These are phyloP conservation scores for Podaxis rugospora DNA, from an alignment of 768 basidiomycete species.

Conservation along the genomic window DNA sequence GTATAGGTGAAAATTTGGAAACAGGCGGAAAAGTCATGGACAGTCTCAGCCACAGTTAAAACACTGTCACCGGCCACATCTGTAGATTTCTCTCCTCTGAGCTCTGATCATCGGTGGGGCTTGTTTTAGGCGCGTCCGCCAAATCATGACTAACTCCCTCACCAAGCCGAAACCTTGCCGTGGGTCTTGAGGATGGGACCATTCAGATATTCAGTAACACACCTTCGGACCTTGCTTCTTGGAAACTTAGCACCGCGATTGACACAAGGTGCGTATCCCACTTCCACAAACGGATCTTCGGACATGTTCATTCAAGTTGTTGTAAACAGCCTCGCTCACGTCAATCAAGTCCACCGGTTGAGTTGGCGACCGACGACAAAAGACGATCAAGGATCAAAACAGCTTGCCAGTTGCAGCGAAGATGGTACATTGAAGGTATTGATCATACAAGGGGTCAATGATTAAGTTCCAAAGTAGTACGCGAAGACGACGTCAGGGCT, in stretches of 20 bases:
- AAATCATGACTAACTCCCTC: background rate
- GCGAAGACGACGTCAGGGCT: conserved; percentile 27
- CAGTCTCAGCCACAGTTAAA: conserved; percentile 54
- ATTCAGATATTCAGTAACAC: conserved; percentile 57
- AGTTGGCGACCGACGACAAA: conserved; percentile 61
- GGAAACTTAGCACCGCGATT: conserved; percentile 44
- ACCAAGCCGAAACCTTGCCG: conserved; percentile 55
- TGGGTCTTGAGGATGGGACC: conserved; percentile 82
- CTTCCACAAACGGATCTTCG: background rate
- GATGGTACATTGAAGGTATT: conserved; percentile 86
- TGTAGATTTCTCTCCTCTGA: conserved; percentile 48
- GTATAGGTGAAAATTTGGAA: conserved; percentile 86
- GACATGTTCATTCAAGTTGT: background rate
- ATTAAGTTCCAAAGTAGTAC: conserved; percentile 41
- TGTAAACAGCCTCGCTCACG: conserved; percentile 58
- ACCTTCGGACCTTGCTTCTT: conserved; percentile 28
- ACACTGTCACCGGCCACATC: conserved; percentile 79
- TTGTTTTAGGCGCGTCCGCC: background rate
- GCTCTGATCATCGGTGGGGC: conserved; percentile 36
- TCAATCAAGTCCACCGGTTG: conserved; percentile 74
- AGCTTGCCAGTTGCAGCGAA: conserved; percentile 87
- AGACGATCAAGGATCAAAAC: conserved; percentile 23
- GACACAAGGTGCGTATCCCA: conserved; percentile 44
- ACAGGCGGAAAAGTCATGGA: conserved; percentile 47
- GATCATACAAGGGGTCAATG: conserved; percentile 45